A percentile compares a stretch with the other conserved stretches of the same genome.
These are phyloP conservation scores for Olyra latifolia DNA, from an alignment of 176 grass and related monocot species.

Conservation along the genomic window DNA sequence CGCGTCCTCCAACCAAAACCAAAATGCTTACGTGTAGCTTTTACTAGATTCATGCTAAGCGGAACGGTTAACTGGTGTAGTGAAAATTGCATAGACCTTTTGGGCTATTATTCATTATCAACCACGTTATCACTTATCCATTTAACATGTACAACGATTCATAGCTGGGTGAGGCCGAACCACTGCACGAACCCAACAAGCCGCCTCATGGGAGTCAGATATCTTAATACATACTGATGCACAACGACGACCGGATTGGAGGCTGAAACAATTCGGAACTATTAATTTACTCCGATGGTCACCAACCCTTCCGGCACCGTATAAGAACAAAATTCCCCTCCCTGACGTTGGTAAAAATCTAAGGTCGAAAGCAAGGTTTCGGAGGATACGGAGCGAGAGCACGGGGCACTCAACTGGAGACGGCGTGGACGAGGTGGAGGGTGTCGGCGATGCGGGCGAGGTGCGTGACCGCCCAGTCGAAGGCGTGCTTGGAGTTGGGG, in stretches of 20 bases:
- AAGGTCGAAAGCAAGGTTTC: background rate
- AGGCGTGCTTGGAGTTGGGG: constrained; percentile 82
- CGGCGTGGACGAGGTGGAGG: constrained; percentile 76
- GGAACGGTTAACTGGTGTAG: background rate
- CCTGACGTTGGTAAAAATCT: background rate
- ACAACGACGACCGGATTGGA: background rate
- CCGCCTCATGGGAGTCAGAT: background rate
- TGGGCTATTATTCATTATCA: background rate
- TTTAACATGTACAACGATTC: background rate
- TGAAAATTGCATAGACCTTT: background rate
- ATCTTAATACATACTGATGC: background rate
- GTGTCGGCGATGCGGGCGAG: constrained; percentile 83
- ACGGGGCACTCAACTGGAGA: constrained; percentile 54
- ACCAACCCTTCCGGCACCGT: background rate
- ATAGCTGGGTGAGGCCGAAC: background rate
- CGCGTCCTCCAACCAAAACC: background rate
- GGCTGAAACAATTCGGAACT: background rate
- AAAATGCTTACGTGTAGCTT: no score
- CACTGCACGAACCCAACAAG: background rate
- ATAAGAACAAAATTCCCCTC: no score
- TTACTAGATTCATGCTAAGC: no score
- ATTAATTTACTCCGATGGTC: background rate
- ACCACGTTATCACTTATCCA: background rate
- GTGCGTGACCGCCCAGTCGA: constrained; percentile 82
- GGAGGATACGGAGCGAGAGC: background rate